phyloP scores from a whole-genome alignment of 495 filamentous ascomycete genomes.

The Echria macrotheca region DNA sequence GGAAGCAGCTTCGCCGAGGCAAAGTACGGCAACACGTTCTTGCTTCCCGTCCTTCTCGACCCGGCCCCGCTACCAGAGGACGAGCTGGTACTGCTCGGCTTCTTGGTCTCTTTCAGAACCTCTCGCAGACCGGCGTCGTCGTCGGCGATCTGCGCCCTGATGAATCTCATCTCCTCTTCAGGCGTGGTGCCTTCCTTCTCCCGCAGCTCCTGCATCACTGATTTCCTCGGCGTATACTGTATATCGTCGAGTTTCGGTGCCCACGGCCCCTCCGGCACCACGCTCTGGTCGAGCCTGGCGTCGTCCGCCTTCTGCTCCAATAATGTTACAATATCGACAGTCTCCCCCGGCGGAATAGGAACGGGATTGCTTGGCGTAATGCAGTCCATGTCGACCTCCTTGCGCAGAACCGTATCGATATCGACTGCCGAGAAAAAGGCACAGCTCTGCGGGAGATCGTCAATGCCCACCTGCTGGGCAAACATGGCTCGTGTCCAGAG shows the following conservation, averaged over 20 bases:
- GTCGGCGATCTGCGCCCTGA: conserved; percentile 77
- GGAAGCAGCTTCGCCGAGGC: conserved; percentile 21
- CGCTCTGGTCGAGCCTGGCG: conserved; percentile 59
- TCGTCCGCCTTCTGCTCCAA: conserved; percentile 56
- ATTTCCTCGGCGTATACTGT: conserved; percentile 61
- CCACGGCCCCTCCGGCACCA: conserved; percentile 40
- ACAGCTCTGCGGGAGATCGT: conserved; percentile 88
- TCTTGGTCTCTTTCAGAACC: conserved; percentile 57
- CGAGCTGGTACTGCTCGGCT: neutral
- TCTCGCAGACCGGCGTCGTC: conserved; percentile 68
- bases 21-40: conserved; percentile 27
- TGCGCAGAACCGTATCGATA: conserved; percentile 87
- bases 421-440: conserved; percentile 96
- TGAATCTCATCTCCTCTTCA: conserved; percentile 51
- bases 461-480: conserved; percentile 89
- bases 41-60: conserved; percentile 1
- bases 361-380: conserved; percentile 79
- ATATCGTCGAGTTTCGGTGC: conserved; percentile 53
- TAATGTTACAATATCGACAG: conserved; percentile 69
- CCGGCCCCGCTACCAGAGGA: no score
- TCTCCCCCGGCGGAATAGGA: conserved; percentile 80
- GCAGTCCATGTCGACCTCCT: conserved; percentile 97
- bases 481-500: conserved; percentile 98
- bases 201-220: conserved; percentile 70
- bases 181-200: conserved; percentile 21